Conservation (phyloP, 176 grass and related monocot genomes). For the Oryza nivara region DNA sequence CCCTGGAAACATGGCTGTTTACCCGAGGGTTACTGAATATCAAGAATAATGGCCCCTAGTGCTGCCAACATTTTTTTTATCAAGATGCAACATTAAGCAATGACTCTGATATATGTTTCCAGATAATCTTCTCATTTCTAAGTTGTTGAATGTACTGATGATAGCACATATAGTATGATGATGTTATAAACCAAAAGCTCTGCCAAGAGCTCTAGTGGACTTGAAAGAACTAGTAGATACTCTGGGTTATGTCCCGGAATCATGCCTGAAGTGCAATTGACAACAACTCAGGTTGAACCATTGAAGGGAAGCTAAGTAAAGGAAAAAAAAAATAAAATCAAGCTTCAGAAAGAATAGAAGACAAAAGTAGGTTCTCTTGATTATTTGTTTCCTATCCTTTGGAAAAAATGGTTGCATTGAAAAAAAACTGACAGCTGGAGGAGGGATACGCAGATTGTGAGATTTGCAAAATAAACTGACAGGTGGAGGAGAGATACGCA, state of each 20-base stretch:
- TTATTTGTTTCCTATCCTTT: neutral
- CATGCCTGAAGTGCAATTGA: neutral
- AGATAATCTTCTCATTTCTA: neutral
- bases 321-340: neutral
- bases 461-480: neutral
- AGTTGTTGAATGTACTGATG: no score
- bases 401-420: neutral
- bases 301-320: neutral
- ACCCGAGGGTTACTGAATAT: neutral
- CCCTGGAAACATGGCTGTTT: neutral
- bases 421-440: neutral
- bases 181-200: neutral
- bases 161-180: neutral
- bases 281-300: no score
- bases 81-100: neutral
- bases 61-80: neutral
- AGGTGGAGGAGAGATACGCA: no score
- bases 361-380: neutral
- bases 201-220: neutral
- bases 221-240: neutral
- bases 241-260: neutral
- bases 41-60: neutral
- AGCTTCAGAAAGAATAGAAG: neutral
- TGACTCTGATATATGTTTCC: neutral
- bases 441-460: no score